These are phyloP conservation scores for Earliella scabrosa DNA, from an alignment of 1,284 basidiomycete genomes.

Conservation along the genomic window DNA sequence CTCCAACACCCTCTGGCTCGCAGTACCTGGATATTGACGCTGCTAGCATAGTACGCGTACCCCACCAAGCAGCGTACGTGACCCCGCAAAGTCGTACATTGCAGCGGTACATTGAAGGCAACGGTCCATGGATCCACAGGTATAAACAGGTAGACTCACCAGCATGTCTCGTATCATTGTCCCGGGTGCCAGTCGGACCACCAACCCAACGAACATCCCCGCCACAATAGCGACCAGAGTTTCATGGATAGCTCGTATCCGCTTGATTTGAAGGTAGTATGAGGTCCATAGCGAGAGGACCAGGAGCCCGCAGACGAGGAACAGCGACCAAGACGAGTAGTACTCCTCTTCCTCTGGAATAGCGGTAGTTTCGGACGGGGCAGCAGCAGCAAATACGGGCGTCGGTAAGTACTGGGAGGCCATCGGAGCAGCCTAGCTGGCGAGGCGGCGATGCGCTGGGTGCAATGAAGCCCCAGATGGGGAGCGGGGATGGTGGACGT, in stretches of 20 bases:
- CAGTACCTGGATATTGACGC: neutral
- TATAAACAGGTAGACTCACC: conserved; percentile 54
- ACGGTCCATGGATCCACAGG: neutral
- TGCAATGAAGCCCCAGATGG: conserved; percentile 21
- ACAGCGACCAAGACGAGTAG: conserved; percentile 93
- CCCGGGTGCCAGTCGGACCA: conserved; percentile 90
- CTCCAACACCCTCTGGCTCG: neutral
- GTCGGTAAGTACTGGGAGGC: conserved; percentile 19
- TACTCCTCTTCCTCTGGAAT: conserved; percentile 82
- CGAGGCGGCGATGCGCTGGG: conserved; percentile 1
- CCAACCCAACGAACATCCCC: conserved; percentile 94
- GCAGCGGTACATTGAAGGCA: neutral
- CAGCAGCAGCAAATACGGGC: conserved; percentile 25
- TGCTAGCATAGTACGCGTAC: neutral
- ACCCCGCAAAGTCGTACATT: too few relatives aligned
- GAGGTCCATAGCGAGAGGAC: conserved; percentile 95
- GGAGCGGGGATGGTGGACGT: conserved; percentile 13
- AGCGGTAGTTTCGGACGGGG: conserved; percentile 37
- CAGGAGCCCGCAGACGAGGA: conserved; percentile 93
- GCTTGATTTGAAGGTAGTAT: conserved; percentile 97
- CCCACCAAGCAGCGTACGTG: too few relatives aligned
- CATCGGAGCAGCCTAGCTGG: conserved; percentile 11
- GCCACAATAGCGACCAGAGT: conserved; percentile 96
- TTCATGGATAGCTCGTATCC: conserved; percentile 96
- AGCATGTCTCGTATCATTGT: conserved; percentile 97